phyloP scores from a whole-genome alignment of 2,329 filamentous ascomycete species.

The Aschersonia sp. region DNA sequence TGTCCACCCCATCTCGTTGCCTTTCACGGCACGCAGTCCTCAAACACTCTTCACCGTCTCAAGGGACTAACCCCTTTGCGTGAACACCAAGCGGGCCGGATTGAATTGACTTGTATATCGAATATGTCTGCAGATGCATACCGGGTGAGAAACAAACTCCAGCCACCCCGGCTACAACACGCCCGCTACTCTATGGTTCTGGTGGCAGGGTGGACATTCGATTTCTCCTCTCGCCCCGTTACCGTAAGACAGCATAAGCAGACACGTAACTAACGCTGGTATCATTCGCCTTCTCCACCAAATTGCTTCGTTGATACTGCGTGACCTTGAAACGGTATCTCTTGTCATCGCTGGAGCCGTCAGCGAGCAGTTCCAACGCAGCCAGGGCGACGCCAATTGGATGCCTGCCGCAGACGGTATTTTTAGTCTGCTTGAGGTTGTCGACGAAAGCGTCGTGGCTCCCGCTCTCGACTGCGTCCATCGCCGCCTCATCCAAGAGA shows the following conservation, averaged over 20 bases:
- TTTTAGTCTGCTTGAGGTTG: slow-evolving; percentile 57
- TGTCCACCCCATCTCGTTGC: no score
- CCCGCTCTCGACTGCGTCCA: slow-evolving; percentile 71
- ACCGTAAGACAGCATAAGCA: slow-evolving; percentile 63
- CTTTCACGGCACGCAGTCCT: no score
- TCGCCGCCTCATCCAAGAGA: slow-evolving; percentile 63
- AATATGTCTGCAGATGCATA: no score
- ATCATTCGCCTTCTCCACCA: slow-evolving; percentile 52
- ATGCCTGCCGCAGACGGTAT: slow-evolving; percentile 89
- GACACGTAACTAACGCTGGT: slow-evolving; percentile 93
- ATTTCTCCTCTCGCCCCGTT: no score
- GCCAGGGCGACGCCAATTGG: slow-evolving; percentile 91
- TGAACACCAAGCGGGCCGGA: no score
- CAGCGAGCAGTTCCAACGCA: slow-evolving; percentile 52
- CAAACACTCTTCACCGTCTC: no score
- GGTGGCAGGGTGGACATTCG: not conserved
- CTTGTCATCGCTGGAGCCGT: slow-evolving; percentile 20
- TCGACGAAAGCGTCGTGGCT: slow-evolving; percentile 54
- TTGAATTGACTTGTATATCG: no score
- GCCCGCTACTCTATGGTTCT: not conserved
- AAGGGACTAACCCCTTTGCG: no score
- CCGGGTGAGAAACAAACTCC: no score
- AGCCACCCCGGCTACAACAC: no score
- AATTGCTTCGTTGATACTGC: slow-evolving; percentile 72
- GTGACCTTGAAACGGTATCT: slow-evolving; percentile 60